These are phyloP conservation scores for Dalbergia cochinchinensis DNA, from an alignment of 306 rosid genomes.

Conservation along the genomic window DNA sequence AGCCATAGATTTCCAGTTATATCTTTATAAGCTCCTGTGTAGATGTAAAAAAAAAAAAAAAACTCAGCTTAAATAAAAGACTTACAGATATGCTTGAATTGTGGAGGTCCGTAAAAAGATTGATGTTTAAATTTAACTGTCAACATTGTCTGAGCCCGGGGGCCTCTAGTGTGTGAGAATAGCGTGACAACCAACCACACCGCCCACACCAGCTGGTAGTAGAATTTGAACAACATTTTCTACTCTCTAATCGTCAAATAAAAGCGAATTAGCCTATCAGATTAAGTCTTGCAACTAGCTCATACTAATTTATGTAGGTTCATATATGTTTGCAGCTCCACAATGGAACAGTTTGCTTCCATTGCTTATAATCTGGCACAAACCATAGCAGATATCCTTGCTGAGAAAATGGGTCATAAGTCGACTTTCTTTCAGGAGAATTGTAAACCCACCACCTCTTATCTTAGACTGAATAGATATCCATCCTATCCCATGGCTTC, in stretches of 20 bases:
- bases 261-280: no score
- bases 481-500: constrained; percentile 72
- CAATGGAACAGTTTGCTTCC: constrained; percentile 72
- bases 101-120: no score
- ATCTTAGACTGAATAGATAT: constrained; percentile 85
- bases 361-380: constrained; percentile 74
- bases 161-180: neutral
- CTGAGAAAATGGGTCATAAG: constrained; percentile 63
- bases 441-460: constrained; percentile 76
- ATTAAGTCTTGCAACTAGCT: no score
- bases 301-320: neutral
- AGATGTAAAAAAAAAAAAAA: no score
- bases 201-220: neutral
- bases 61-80: no score
- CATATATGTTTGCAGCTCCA: constrained; percentile 56
- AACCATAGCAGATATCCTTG: constrained; percentile 73
- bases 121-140: no score
- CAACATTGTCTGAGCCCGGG: neutral
- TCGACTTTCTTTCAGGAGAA: constrained; percentile 72
- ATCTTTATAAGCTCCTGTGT: neutral
- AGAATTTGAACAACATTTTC: no score
- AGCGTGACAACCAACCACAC: neutral
- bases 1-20: no score
- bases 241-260: no score
- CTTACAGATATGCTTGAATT: no score